Evolutionary conservation across 2,329 filamentous ascomycete genomes (phyloP).

Genomic region (Fusarium globosum): DNA sequence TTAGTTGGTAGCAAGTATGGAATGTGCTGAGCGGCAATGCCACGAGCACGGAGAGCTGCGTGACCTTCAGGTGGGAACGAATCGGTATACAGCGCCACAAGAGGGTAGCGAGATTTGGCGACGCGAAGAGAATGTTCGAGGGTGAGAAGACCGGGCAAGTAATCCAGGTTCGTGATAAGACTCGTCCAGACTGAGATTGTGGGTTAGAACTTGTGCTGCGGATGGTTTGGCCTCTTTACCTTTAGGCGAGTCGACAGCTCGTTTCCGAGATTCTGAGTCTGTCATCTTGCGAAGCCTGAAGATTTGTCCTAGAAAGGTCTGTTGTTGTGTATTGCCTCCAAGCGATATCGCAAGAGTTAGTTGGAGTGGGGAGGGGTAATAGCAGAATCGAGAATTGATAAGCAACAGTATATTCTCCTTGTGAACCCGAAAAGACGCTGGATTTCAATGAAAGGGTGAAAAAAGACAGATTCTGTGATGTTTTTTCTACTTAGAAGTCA

Average conservation of each 20-base stretch:
- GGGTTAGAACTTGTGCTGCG: slow-evolving; percentile 1
- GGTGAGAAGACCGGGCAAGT: slow-evolving; percentile 84
- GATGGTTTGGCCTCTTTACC: slow-evolving; percentile 38
- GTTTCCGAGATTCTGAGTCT: slow-evolving; percentile 34
- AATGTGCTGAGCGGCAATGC: slow-evolving; percentile 76
- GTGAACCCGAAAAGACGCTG: not conserved
- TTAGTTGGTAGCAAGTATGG: slow-evolving; percentile 76
- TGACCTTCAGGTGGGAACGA: slow-evolving; percentile 76
- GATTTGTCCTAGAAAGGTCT: not conserved
- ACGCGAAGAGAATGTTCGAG: slow-evolving; percentile 81
- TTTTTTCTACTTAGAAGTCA: not conserved
- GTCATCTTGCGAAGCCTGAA: slow-evolving; percentile 36
- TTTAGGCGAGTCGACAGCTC: slow-evolving; percentile 54
- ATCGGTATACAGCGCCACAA: slow-evolving; percentile 86
- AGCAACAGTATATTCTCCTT: not conserved
- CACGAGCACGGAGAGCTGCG: slow-evolving; percentile 73
- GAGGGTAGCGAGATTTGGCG: slow-evolving; percentile 75
- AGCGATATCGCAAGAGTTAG: slow-evolving; percentile 4
- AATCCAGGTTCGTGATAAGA: slow-evolving; percentile 85
- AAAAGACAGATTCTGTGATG: not conserved
- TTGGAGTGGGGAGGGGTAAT: slow-evolving; percentile 25
- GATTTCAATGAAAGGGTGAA: not conserved
- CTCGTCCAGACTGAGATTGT: slow-evolving; percentile 80
- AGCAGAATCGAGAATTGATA: not conserved
- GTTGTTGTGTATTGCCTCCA: not conserved